phyloP scores from a whole-genome alignment of 1,139 yeast genomes.

The Magnusiomyces magnusii region DNA sequence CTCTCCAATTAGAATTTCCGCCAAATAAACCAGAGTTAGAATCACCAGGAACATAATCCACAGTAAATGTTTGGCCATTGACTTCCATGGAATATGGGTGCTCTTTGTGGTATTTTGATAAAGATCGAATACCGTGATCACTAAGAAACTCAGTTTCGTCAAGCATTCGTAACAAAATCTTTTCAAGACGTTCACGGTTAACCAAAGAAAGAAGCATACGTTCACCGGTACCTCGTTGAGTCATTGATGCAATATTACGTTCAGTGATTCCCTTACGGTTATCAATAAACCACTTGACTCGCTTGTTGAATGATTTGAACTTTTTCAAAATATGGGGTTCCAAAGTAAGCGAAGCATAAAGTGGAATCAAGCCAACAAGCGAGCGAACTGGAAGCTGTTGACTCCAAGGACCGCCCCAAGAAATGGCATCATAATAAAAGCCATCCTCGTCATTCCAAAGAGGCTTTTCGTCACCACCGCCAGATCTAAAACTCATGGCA shows the following conservation, averaged over 20 bases:
- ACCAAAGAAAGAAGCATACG: conserved; percentile 77
- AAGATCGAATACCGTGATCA: conserved; percentile 80
- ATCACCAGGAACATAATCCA: conserved; percentile 85
- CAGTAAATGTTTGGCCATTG: conserved; percentile 65
- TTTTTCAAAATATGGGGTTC: conserved; percentile 77
- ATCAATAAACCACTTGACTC: conserved; percentile 80
- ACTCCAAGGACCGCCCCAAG: conserved; percentile 67
- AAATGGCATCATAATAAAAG: conserved; percentile 87
- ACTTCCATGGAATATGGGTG: conserved; percentile 86
- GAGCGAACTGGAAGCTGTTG: conserved; percentile 82
- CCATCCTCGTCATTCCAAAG: conserved; percentile 89
- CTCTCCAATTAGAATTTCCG: conserved; percentile 97
- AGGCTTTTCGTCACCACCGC: conserved; percentile 47
- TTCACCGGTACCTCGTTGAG: conserved; percentile 77
- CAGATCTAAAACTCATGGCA: conserved; percentile 76
- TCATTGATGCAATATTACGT: conserved; percentile 87
- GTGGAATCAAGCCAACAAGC: conserved; percentile 85
- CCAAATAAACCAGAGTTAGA: conserved; percentile 95
- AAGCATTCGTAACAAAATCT: conserved; percentile 73
- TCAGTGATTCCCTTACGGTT: conserved; percentile 68
- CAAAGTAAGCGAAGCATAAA: conserved; percentile 83
- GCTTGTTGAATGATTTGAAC: conserved; percentile 78
- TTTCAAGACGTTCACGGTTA: conserved; percentile 67
- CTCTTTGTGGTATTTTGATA: conserved; percentile 81
- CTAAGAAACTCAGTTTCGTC: conserved; percentile 87